Evolutionary conservation across 768 basidiomycete genomes (phyloP), one percentile per base, ranked within the genome.

Genomic region (Psilocybe subaeruginosa): DNA sequence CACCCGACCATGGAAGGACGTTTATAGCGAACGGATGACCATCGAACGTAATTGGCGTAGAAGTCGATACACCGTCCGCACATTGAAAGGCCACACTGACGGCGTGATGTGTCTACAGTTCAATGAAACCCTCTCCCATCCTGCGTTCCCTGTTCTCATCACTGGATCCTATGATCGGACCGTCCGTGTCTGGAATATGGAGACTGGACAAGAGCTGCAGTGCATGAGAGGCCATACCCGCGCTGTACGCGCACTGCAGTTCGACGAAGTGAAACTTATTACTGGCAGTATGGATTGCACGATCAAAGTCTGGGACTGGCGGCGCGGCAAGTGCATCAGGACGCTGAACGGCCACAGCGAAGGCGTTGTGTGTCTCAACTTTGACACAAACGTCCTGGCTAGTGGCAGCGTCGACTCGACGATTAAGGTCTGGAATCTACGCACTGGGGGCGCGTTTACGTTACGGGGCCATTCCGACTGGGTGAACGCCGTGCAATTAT

Each of bases 21-120:
- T 99, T 17, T 99, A 99, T 75, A 93, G 92, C 71, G 97, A 99
- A 73, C 90, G 97, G n/a, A 87, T 99, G 74, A 88, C 90, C 17
- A 86, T 99, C 47, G 97, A 98, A 76, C 87, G 95, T 51, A 99
- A 99, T 74, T 99, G 97, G 97, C 86, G 97, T 17, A 89, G 93
- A 48, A 97, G 97, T 8, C 87, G 93, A 33, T 97, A 89, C 74
- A 89, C 83, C 4, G 90, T 91, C 39, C 90, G 90, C 50, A 92
- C 89, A 0, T 80, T 99, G 58, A 89, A 91, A 67, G 97, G 97
- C 5, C 97, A 99, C 76, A 90, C 93, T 6, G 93, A 99, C 69
- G 93, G 95, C 63, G 87, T 99, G 69, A 96, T 98, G 92, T 99
- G 97, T 73, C 84, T 99, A 3, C 97, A 99, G 70, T 96, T 95